Evolutionary conservation across 192 early-diverging fungal species (phyloP), one percentile per base, ranked within the genome.

Genomic region (Borealophlyctis nickersoniae): DNA sequence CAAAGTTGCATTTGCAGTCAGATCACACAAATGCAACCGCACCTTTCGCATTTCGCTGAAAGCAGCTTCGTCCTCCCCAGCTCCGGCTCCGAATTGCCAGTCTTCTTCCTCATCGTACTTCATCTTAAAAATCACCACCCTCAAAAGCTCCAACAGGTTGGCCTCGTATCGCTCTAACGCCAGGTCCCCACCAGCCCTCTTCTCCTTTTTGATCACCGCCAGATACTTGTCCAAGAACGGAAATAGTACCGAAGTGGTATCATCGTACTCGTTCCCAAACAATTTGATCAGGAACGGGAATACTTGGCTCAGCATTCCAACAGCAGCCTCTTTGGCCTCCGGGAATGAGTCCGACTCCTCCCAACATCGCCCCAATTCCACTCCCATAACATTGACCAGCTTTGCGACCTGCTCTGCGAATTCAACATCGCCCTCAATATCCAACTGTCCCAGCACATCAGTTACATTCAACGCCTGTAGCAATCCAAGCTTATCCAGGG

Each of bases 61-160:
- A n/a, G 83, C 45, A 3, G 88, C 88, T 66, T 92, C 92, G 61
- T 85, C 85, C 52, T 91, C 89, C 48, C 86, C 90, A 57, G 85
- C 83, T 26, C 86, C 89, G 16, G 81, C 87, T 23, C 82, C 89
- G 58, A 81, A 74, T 16, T 79, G 82, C 82, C 85, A 91, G 5
- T 86, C 80, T 56, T 87, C 89, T 50, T 93, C 91, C 31, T 91
- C 88, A 74, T 91, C 83, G 63, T 92, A 95, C 77, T 92, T 92
- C 84, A 95, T 89, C 81, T 95, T 95, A 31, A 84, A 70, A 14
- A 93, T 83, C 35, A 95, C 73, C 0, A 85, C 83, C 29, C 79
- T 74, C 35, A 93, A 71, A 32, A 92, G 73, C 11, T 58, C 70
- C 11, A 60, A 28, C 4, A 81, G 33, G 52, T 68, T 75, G 28